Conservation (phyloP, 768 basidiomycete species). For the Hysterangium stoloniferum region DNA sequence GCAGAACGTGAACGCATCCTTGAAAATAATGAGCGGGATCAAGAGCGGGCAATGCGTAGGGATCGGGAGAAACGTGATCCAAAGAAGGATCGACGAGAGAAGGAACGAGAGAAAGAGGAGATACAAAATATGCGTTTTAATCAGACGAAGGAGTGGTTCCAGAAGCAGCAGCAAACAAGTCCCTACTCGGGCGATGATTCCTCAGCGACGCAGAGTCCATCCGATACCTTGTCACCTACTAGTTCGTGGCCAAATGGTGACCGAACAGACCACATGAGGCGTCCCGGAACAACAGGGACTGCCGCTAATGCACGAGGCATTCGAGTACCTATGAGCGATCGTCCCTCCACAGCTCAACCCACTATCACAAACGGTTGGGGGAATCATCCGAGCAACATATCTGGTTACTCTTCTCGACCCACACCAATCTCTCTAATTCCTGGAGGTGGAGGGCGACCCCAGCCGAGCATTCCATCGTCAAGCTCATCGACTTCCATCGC, state of each 20-base stretch:
- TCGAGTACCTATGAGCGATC: not conserved
- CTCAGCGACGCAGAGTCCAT: constrained; percentile 1
- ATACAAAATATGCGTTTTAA: constrained; percentile 20
- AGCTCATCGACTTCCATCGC: not conserved
- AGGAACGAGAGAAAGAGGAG: constrained; percentile 22
- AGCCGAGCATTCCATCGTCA: not conserved
- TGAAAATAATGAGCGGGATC: constrained; percentile 29
- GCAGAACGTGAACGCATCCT: constrained; percentile 39
- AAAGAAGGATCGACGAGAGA: constrained; percentile 24
- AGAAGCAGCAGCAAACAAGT: constrained; percentile 6
- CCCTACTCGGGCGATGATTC: not conserved
- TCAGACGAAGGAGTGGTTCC: constrained; percentile 17
- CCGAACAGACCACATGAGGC: not conserved
- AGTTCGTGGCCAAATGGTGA: not conserved
- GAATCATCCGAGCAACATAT: not conserved
- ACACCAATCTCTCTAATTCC: not conserved
- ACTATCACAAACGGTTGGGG: too few species aligned
- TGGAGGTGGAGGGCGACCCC: not conserved
- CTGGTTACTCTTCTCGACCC: not conserved
- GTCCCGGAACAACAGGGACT: constrained; percentile 5
- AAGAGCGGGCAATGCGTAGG: constrained; percentile 18
- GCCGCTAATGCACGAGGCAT: not conserved
- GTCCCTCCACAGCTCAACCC: constrained; percentile 8
- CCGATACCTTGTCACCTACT: constrained; percentile 4
- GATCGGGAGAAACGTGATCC: constrained; percentile 27